Percentiles rank a stretch among this genome's conserved stretches.
phyloP scores from a whole-genome alignment of 805 yeast species.

The Barnettozyma vustinii region DNA sequence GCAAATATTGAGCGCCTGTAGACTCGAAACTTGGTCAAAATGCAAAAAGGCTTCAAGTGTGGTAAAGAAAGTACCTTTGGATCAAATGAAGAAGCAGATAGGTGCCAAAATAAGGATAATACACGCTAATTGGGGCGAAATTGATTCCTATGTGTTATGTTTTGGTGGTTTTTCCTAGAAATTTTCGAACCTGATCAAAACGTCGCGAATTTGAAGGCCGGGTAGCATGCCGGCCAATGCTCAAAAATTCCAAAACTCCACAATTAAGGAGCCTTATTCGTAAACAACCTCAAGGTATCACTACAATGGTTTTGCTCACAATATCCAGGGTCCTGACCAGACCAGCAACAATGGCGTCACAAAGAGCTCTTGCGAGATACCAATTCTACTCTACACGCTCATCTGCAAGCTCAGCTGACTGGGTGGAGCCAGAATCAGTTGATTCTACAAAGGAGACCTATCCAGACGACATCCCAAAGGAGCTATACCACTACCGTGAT shows the following conservation, averaged over 20 bases:
- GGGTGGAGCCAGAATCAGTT: conserved; percentile 3
- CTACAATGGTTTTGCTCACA: neutral
- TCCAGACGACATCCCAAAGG: conserved; percentile 48
- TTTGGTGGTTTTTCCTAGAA: neutral
- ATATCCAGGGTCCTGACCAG: neutral
- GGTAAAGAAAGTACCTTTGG: neutral
- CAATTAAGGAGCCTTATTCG: neutral
- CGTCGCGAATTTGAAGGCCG: neutral
- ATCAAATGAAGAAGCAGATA: neutral
- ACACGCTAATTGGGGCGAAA: neutral
- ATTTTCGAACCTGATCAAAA: neutral
- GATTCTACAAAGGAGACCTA: conserved; percentile 29
- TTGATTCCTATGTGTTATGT: neutral
- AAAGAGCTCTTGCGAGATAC: neutral
- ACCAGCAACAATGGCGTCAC: neutral
- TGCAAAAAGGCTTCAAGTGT: neutral
- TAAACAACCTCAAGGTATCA: neutral
- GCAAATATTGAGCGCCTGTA: neutral
- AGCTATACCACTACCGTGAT: conserved; percentile 58
- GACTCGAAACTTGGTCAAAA: neutral
- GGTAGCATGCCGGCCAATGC: neutral
- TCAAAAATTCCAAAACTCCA: neutral
- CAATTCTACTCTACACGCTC: neutral
- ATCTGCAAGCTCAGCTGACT: neutral
- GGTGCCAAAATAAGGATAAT: neutral